Evolutionary conservation across 495 filamentous ascomycete genomes (phyloP).

Genomic region (Penicillium canariense): DNA sequence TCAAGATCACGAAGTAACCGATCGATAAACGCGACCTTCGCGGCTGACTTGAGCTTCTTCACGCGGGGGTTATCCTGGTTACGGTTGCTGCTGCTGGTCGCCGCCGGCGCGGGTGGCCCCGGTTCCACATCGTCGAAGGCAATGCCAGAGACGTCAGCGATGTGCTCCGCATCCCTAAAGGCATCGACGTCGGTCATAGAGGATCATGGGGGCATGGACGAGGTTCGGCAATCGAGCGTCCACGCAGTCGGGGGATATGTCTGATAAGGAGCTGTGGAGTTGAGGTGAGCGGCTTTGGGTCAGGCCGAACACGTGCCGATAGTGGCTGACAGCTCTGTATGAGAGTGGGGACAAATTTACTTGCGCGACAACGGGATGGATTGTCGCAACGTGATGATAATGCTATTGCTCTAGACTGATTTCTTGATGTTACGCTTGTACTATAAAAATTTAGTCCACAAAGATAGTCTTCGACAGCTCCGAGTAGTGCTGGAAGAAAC

Average conservation of each 20-base stretch:
- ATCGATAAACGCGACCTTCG: slow-evolving; percentile 60
- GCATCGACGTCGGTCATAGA: slow-evolving; percentile 52
- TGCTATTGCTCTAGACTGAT: background rate
- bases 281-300: slow-evolving; percentile 22
- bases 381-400: background rate
- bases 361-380: background rate
- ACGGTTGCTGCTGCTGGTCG: slow-evolving; percentile 12
- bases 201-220: slow-evolving; percentile 45
- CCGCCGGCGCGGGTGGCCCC: slow-evolving; percentile 3
- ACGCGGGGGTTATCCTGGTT: slow-evolving; percentile 32
- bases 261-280: slow-evolving; percentile 18
- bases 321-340: background rate
- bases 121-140: slow-evolving; percentile 33
- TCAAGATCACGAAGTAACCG: slow-evolving; percentile 72
- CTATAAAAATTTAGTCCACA: slow-evolving; percentile 54
- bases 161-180: slow-evolving; percentile 53
- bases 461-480: slow-evolving; percentile 77
- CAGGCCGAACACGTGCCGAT: slow-evolving; percentile 26
- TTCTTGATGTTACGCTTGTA: background rate
- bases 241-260: slow-evolving; percentile 12
- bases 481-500: slow-evolving; percentile 81
- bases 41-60: slow-evolving; percentile 38
- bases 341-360: background rate
- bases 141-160: slow-evolving; percentile 50
- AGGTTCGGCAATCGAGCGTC: slow-evolving; percentile 17